Evolutionary conservation across 2,329 filamentous ascomycete genomes (phyloP), one percentile per base, ranked within the genome.

Genomic region (Coniochaeta sp.): DNA sequence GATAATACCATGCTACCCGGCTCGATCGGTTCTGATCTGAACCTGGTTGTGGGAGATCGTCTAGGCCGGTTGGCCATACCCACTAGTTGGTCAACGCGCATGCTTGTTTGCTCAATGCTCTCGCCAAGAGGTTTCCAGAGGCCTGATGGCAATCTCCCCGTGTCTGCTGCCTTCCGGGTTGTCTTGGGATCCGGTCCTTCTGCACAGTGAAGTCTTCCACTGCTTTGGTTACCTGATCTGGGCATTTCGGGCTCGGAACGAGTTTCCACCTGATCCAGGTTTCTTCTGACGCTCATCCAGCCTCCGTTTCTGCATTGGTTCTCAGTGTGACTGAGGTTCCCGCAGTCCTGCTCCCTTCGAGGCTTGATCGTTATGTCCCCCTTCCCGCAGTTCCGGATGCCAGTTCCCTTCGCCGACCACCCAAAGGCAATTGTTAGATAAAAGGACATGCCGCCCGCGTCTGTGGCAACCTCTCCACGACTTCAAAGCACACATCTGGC

Each of bases 1-100:
- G 62, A 67, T 67, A 64, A 34, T 34, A 56, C 34, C 42, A 36
- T 56, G 54, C 54, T 19, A 17, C 2, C 54, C 54, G 30, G 54
- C 30, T 52, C 26, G 17, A 17, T 52, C 47, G 47, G 24, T 52
- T 52, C 47, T 26, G 38, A 47, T 47, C 42, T 16, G 47, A 30
- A 52, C 47, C 47, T 30, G 24, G 24, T 30, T 28, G 26, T 52
- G 22, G 47, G 26, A 28, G 47, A 52, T 30, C 47, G 24, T 30
- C 22, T 14, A n/a, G 22, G n/a, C 14, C 47, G 17, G 8, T 28
- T 22, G 24, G 22, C 19, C 6, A 17, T 52, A 24, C 47, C 9
- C 7, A 4, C 6, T 24, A 19, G 19, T 47, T 47, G 42, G 22
- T 9, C 3, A 17, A 47, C 19, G 24, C 14, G 42, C 42, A 47